These are phyloP conservation scores for Thalia dealbata DNA, from an alignment of 176 grass and related monocot species.

Conservation along the genomic window DNA sequence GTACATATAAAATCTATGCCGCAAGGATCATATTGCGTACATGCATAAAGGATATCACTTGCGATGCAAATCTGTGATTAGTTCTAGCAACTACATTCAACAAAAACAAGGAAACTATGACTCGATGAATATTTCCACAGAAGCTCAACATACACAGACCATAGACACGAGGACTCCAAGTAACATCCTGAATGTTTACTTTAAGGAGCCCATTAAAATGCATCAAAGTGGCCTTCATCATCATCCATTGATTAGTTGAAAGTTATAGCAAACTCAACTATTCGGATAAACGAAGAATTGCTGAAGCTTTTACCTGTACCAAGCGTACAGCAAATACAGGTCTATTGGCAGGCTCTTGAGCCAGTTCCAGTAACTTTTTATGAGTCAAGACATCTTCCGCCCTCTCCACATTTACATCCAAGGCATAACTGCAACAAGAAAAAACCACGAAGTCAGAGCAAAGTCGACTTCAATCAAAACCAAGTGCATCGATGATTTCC, in stretches of 20 bases:
- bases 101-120: too few relatives aligned
- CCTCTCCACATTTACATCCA: conserved; percentile 78
- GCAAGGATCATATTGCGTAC: too few relatives aligned
- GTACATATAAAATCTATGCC: too few relatives aligned
- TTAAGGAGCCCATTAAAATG: not conserved
- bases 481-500: not conserved
- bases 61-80: too few relatives aligned
- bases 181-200: not conserved
- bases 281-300: conserved; percentile 9
- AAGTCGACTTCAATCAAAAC: not conserved
- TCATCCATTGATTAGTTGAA: not conserved
- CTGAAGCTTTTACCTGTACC: conserved; percentile 44
- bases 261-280: not conserved
- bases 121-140: too few relatives aligned
- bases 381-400: conserved; percentile 77
- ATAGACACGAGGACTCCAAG: not conserved
- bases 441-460: not conserved
- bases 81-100: too few relatives aligned
- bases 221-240: not conserved
- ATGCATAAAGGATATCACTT: too few relatives aligned
- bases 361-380: conserved; percentile 70
- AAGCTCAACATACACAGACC: too few relatives aligned
- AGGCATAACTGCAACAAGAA: conserved; percentile 45
- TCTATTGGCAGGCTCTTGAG: conserved; percentile 53
- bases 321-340: conserved; percentile 57